Percentiles rank a stretch among this genome's conserved stretches.
Evolutionary conservation across 2,329 filamentous ascomycete species (phyloP).

Genomic region (Cladophialophora psammophila): DNA sequence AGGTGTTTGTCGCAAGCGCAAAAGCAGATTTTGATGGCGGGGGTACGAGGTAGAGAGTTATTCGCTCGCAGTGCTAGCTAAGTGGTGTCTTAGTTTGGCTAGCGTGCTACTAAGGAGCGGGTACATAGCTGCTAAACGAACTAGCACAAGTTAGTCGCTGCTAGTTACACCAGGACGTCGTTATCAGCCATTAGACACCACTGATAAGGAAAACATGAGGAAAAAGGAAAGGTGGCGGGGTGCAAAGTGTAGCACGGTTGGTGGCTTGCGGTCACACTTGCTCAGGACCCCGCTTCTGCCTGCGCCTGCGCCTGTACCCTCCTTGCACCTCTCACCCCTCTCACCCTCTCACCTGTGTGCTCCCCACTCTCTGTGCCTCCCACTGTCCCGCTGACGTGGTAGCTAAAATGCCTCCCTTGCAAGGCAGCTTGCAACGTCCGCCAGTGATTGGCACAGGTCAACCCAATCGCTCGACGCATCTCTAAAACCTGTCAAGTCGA

Average conservation of each 20-base stretch:
- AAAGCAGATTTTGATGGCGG: no score
- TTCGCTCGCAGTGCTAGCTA: no score
- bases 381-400: not conserved
- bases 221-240: not conserved
- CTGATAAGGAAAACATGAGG: no score
- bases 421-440: not conserved
- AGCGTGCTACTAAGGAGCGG: no score
- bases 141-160: no score
- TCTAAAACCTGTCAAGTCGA: not conserved
- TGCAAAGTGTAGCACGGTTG: not conserved
- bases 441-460: not conserved
- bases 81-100: no score
- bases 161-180: no score
- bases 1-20: no score
- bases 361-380: no score
- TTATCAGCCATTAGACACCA: no score
- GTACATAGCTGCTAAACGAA: no score
- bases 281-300: constrained; percentile 2
- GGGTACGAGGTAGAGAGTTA: no score
- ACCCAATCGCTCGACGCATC: constrained; percentile 1
- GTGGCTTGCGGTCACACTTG: not conserved
- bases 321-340: not conserved
- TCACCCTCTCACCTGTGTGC: not conserved
- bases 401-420: not conserved
- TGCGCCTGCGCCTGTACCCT: not conserved